A percentile compares a stretch with the other conserved stretches of the same genome.
These are phyloP conservation scores for Kuraishia capsulata DNA, from an alignment of 805 yeast species.

Conservation along the genomic window DNA sequence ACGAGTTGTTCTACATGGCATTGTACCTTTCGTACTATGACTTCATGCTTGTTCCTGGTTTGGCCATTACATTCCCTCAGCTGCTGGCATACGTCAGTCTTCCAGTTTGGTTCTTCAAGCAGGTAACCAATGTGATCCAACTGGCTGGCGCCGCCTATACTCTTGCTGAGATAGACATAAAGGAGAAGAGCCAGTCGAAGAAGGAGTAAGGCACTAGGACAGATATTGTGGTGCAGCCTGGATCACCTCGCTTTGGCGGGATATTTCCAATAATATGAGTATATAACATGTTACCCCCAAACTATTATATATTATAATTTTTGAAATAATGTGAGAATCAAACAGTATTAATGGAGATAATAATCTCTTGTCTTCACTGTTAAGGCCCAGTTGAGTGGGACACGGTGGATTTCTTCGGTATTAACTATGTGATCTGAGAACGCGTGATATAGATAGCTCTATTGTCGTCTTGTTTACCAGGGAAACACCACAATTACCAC, in stretches of 20 bases:
- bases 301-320: too few relatives aligned
- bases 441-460: too few relatives aligned
- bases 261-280: neutral
- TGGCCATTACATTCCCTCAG: constrained; percentile 20
- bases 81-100: constrained; percentile 42
- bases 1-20: constrained; percentile 89
- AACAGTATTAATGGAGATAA: neutral
- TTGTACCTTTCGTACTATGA: constrained; percentile 69
- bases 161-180: constrained; percentile 71
- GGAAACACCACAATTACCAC: too few relatives aligned
- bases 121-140: constrained; percentile 82
- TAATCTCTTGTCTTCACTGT: neutral
- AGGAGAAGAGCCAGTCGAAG: constrained; percentile 5
- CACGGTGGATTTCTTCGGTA: too few relatives aligned
- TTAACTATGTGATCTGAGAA: too few relatives aligned
- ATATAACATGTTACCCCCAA: too few relatives aligned
- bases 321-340: too few relatives aligned
- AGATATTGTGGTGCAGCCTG: too few relatives aligned
- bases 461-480: too few relatives aligned
- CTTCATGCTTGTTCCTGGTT: constrained; percentile 28
- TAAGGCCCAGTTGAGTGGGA: too few relatives aligned
- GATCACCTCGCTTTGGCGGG: neutral
- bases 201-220: neutral
- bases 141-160: constrained; percentile 75
- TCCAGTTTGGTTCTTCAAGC: constrained; percentile 90